Evolutionary conservation across 2,329 filamentous ascomycete genomes (phyloP).

Genomic region (Scedosporium aurantiacum): DNA sequence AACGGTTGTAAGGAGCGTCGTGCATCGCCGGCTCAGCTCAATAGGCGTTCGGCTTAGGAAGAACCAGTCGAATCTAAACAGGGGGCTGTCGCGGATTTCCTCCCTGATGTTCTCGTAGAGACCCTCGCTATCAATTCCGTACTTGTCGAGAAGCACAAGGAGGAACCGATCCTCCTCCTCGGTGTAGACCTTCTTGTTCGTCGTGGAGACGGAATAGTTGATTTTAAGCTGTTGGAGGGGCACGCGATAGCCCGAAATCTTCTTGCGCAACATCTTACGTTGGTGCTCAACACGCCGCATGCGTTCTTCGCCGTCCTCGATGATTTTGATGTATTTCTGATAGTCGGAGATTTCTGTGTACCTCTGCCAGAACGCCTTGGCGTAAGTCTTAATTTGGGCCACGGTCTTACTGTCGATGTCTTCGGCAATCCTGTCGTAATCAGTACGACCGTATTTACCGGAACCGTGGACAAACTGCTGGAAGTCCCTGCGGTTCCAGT

Average conservation of each 20-base stretch:
- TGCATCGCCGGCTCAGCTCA: conserved; percentile 85
- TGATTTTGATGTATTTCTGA: conserved; percentile 75
- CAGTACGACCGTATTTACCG: conserved; percentile 78
- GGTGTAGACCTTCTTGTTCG: conserved; percentile 99
- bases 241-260: conserved; percentile 93
- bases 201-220: conserved; percentile 97
- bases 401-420: conserved; percentile 87
- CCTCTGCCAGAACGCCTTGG: conserved; percentile 92
- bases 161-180: conserved; percentile 97
- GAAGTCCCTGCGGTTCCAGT: conserved; percentile 97
- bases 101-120: conserved; percentile 94
- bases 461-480: conserved; percentile 96
- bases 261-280: conserved; percentile 84
- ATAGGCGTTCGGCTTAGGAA: conserved; percentile 90
- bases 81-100: conserved; percentile 83
- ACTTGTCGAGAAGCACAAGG: conserved; percentile 82
- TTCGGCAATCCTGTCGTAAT: conserved; percentile 73
- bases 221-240: conserved; percentile 96
- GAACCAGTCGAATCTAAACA: conserved; percentile 99
- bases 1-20: conserved; percentile 86
- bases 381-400: conserved; percentile 79
- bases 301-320: conserved; percentile 88
- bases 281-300: conserved; percentile 83
- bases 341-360: conserved; percentile 87
- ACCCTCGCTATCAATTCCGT: conserved; percentile 81